phyloP scores from a whole-genome alignment of 1,139 yeast species.

The Hansenula sp. region DNA sequence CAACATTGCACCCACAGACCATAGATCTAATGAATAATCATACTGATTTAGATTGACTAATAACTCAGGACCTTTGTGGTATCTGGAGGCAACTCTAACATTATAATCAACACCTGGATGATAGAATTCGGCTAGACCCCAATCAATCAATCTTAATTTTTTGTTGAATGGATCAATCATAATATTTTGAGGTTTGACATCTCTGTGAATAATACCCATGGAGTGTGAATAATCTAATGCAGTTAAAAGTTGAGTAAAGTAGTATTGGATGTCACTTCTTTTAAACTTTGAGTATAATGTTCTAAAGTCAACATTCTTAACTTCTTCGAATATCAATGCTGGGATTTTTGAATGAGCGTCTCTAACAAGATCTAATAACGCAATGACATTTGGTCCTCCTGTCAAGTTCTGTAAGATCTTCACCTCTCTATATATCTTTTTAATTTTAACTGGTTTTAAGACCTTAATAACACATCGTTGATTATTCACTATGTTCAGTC shows the following conservation, averaged over 20 bases:
- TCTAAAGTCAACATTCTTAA: slow-evolving; percentile 88
- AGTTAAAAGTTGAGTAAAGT: slow-evolving; percentile 81
- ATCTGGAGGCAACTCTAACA: slow-evolving; percentile 96
- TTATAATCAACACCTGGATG: slow-evolving; percentile 94
- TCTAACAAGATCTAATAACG: slow-evolving; percentile 78
- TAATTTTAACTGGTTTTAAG: slow-evolving; percentile 92
- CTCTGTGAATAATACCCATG: slow-evolving; percentile 98
- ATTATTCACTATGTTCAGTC: slow-evolving; percentile 54
- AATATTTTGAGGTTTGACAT: slow-evolving; percentile 96
- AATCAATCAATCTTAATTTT: slow-evolving; percentile 81
- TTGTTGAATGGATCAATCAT: slow-evolving; percentile 89
- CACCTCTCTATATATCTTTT: slow-evolving; percentile 94
- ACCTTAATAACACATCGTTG: slow-evolving; percentile 81
- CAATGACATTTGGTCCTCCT: slow-evolving; percentile 82
- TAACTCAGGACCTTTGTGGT: slow-evolving; percentile 96
- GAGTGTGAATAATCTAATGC: slow-evolving; percentile 95
- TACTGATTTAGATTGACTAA: slow-evolving; percentile 90
- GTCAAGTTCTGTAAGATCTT: slow-evolving; percentile 85
- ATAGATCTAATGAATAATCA: slow-evolving; percentile 90
- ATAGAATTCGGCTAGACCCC: slow-evolving; percentile 98
- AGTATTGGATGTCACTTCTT: slow-evolving; percentile 78
- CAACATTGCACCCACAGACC: slow-evolving; percentile 97
- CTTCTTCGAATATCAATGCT: slow-evolving; percentile 86
- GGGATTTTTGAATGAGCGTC: slow-evolving; percentile 92
- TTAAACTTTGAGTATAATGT: slow-evolving; percentile 86